phyloP scores from a whole-genome alignment of 1,284 basidiomycete genomes.

The Malassezia nana region DNA sequence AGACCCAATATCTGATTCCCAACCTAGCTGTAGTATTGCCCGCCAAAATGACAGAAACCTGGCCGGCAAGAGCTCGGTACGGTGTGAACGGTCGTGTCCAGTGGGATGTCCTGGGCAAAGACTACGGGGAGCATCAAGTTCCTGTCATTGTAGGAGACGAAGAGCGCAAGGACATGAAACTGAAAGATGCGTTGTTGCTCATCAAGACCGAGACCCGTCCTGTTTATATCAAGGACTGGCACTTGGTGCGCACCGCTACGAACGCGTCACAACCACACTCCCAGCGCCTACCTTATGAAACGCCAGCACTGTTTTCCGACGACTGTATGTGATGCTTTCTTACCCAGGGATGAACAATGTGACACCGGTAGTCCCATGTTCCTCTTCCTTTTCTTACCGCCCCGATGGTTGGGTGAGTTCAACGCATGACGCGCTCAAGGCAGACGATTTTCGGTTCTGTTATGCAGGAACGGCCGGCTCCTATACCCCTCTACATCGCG shows the following conservation, averaged over 20 bases:
- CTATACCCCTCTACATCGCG: slow-evolving; percentile 30
- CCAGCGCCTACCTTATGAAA: slow-evolving; percentile 49
- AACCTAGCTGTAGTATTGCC: slow-evolving; percentile 33
- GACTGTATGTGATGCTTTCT: slow-evolving; percentile 52
- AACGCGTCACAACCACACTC: slow-evolving; percentile 6
- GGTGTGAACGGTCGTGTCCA: background rate
- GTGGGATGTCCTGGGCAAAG: slow-evolving; percentile 17
- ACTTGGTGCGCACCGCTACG: slow-evolving; percentile 49
- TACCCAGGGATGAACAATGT: slow-evolving; percentile 35
- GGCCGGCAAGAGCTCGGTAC: slow-evolving; percentile 7
- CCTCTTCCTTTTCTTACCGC: background rate
- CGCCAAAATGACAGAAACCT: slow-evolving; percentile 13
- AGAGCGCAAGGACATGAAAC: slow-evolving; percentile 19
- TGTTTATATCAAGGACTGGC: slow-evolving; percentile 57
- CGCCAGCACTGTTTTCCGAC: slow-evolving; percentile 52
- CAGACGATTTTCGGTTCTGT: slow-evolving; percentile 52
- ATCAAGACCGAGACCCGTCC: slow-evolving; percentile 10
- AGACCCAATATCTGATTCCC: slow-evolving; percentile 16
- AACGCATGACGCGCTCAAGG: slow-evolving; percentile 51
- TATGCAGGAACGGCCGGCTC: slow-evolving; percentile 32
- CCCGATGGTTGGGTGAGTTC: slow-evolving; percentile 17
- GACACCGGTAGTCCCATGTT: background rate
- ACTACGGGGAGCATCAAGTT: slow-evolving; percentile 21
- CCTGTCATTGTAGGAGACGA: slow-evolving; percentile 19
- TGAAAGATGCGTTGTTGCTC: slow-evolving; percentile 19